phyloP scores from a whole-genome alignment of 164 flowering plant genomes.

The Akebia trifoliata region DNA sequence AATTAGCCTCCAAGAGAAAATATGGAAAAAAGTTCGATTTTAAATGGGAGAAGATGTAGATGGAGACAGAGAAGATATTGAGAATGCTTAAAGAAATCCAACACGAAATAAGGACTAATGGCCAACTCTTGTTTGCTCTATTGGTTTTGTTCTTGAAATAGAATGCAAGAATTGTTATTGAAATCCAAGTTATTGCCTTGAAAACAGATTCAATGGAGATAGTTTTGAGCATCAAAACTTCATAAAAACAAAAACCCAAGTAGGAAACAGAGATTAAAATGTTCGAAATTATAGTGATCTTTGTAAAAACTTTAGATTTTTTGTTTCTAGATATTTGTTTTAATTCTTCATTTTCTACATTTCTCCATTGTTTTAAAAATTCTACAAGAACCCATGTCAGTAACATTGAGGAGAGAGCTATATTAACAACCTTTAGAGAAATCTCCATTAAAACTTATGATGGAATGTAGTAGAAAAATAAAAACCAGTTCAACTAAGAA shows the following conservation, averaged over 20 bases:
- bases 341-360: conserved; percentile 3
- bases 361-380: conserved; percentile 24
- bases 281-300: conserved; percentile 27
- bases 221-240: conserved; percentile 24
- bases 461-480: conserved; percentile 1
- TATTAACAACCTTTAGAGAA: conserved; percentile 19
- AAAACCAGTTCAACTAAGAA: conserved; percentile 7
- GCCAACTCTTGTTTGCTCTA: conserved; percentile 39
- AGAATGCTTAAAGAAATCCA: conserved; percentile 41
- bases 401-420: conserved; percentile 26
- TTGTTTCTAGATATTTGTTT: conserved; percentile 1
- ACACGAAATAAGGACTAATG: conserved; percentile 48
- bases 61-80: conserved; percentile 20
- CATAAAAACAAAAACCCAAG: conserved; percentile 35
- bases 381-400: conserved; percentile 43
- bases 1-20: conserved; percentile 22
- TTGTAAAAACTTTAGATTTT: conserved; percentile 13
- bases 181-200: conserved; percentile 38
- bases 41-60: conserved; percentile 20
- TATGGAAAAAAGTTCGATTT: conserved; percentile 18
- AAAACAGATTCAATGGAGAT: conserved; percentile 18
- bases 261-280: conserved; percentile 28
- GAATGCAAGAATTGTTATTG: conserved; percentile 27
- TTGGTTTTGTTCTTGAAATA: conserved; percentile 23
- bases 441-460: conserved; percentile 28